A percentile compares a stretch with the other conserved stretches of the same genome.
These are phyloP conservation scores for Poa annua DNA, from an alignment of 176 grass and related monocot species.

Conservation along the genomic window DNA sequence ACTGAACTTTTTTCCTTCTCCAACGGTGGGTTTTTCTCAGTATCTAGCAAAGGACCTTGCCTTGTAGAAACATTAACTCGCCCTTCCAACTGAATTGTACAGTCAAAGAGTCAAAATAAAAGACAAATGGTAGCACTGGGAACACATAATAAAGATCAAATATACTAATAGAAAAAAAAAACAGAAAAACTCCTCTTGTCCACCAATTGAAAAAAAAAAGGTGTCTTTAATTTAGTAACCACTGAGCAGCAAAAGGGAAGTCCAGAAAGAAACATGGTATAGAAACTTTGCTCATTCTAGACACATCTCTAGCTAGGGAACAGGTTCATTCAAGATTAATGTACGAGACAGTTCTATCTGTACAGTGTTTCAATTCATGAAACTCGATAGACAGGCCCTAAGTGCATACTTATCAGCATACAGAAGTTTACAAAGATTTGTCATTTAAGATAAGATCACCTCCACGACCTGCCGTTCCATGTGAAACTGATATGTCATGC, in stretches of 20 bases:
- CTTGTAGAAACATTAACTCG: slow-evolving; percentile 49
- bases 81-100: slow-evolving; percentile 59
- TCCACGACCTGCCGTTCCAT: not conserved
- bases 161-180: not conserved
- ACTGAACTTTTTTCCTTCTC: slow-evolving; percentile 70
- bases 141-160: slow-evolving; percentile 14
- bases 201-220: not conserved
- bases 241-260: not conserved
- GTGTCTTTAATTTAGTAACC: not conserved
- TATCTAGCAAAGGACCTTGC: slow-evolving; percentile 47
- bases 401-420: not conserved
- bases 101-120: slow-evolving; percentile 13
- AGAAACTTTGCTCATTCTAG: not conserved
- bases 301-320: not conserved
- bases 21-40: slow-evolving; percentile 48
- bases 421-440: slow-evolving; percentile 7
- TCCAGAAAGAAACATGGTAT: not conserved
- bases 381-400: not conserved
- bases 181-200: not conserved
- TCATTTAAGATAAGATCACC: slow-evolving; percentile 17
- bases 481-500: slow-evolving; percentile 12
- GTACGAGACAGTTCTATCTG: not conserved
- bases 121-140: not conserved
- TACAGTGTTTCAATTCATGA: not conserved
- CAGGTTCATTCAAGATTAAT: not conserved